phyloP scores from a whole-genome alignment of 2,329 filamentous ascomycete species.

The Colletotrichum viniferum region DNA sequence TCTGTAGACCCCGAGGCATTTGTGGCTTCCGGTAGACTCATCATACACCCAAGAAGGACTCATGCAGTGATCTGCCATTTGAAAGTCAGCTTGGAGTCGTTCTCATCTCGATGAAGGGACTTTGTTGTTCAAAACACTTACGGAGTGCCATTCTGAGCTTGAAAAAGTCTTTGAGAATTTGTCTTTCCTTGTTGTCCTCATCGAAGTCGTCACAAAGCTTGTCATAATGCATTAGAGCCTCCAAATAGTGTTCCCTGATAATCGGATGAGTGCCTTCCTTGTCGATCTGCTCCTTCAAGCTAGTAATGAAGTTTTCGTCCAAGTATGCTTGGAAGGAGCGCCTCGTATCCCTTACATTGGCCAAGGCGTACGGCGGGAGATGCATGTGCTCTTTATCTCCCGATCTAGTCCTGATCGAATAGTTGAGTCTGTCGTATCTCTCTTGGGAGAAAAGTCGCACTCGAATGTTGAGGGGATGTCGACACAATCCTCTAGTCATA shows the following conservation, averaged over 20 bases:
- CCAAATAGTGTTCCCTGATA: conserved; percentile 14
- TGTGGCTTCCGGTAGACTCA: conserved; percentile 44
- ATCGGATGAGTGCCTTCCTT: neutral
- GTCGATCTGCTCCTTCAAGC: conserved; percentile 1
- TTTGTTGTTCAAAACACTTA: conserved; percentile 33
- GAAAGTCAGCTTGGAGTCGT: conserved; percentile 31
- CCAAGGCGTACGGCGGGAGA: conserved; percentile 45
- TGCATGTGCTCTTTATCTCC: conserved; percentile 13
- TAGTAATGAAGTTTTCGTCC: neutral
- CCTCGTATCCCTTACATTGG: conserved; percentile 38
- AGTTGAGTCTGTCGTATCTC: conserved; percentile 38
- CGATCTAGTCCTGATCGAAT: conserved; percentile 34
- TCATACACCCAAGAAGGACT: conserved; percentile 45
- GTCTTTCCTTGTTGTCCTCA: conserved; percentile 27
- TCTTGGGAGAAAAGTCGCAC: conserved; percentile 47
- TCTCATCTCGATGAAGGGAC: neutral
- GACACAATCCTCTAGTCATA: conserved; percentile 42
- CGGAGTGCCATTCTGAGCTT: conserved; percentile 51
- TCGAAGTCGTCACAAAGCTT: conserved; percentile 10
- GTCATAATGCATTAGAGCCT: conserved; percentile 25
- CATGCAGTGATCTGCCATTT: conserved; percentile 30
- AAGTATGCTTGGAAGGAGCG: conserved; percentile 41
- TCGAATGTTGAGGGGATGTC: conserved; percentile 37
- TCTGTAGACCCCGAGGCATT: conserved; percentile 27
- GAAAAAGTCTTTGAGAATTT: conserved; percentile 45